Percentiles rank a stretch among this genome's conserved stretches.
phyloP scores from a whole-genome alignment of 2,329 filamentous ascomycete genomes.

The Didymella glomerata region DNA sequence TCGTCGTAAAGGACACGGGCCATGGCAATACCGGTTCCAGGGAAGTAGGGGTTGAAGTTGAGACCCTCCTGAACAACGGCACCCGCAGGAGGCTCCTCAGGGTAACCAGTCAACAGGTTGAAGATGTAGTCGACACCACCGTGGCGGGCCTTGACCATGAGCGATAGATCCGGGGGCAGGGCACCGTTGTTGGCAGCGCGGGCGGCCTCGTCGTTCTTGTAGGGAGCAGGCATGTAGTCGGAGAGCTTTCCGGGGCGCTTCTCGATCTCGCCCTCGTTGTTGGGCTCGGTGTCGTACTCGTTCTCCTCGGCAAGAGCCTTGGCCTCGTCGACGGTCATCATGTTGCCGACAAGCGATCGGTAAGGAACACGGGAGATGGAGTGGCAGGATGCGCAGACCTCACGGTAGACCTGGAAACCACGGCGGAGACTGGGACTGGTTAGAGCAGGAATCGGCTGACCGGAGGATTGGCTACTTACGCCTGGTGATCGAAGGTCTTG shows the following conservation, averaged over 20 bases:
- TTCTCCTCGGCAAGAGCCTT: slow-evolving; percentile 97
- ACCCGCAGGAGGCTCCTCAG: slow-evolving; percentile 92
- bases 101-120: slow-evolving; percentile 94
- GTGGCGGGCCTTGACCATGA: slow-evolving; percentile 98
- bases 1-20: slow-evolving; percentile 97
- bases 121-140: slow-evolving; percentile 99
- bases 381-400: slow-evolving; percentile 98
- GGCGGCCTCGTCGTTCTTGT: slow-evolving; percentile 99
- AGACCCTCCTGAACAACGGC: slow-evolving; percentile 84
- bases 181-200: slow-evolving; percentile 98
- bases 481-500: slow-evolving; percentile 97
- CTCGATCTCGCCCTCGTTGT: slow-evolving; percentile 97
- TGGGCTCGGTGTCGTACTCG: slow-evolving; percentile 98
- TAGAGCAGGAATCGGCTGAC: slow-evolving; percentile 6
- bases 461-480: slow-evolving; percentile 68
- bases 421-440: slow-evolving; percentile 78
- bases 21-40: slow-evolving; percentile 98
- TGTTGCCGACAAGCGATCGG: slow-evolving; percentile 85
- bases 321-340: slow-evolving; percentile 97
- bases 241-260: slow-evolving; percentile 98
- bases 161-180: slow-evolving; percentile 92
- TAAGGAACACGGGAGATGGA: slow-evolving; percentile 94
- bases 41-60: slow-evolving; percentile 99
- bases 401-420: slow-evolving; percentile 99
- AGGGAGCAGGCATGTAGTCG: slow-evolving; percentile 92